Evolutionary conservation across 768 basidiomycete genomes (phyloP), one percentile per base, ranked within the genome.

Genomic region (Rickenella mellea): DNA sequence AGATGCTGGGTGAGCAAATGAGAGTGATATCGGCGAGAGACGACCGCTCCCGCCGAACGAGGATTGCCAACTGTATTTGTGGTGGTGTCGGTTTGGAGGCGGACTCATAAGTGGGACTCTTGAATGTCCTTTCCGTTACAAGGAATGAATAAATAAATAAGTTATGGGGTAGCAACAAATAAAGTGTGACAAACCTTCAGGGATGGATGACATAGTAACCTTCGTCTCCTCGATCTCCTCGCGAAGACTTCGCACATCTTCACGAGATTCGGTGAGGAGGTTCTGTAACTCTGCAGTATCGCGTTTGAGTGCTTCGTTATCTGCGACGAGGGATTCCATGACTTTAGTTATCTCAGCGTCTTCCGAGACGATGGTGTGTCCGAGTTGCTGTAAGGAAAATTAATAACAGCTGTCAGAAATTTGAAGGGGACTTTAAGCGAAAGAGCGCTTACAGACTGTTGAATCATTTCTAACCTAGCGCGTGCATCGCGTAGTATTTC

Each of bases 311-410:
- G 70, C 69, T 50, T 92, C 86, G 51, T 91, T 94, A 52, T 88
- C 86, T 26, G 79, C 76, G 6, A 92, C 89, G 24, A 94, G 68
- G n/a, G 81, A 78, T 56, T 90, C 88, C 11, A 96, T 64, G 10
- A 91, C 78, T 41, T 69, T 65, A 26, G 70, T 77, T 14, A 87
- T 62, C 51, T 85, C 83, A 12, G 71, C 59, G 41, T 80, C 69
- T 37, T 78, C 76, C 9, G 53, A 49, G 15, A 51, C 40, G 11
- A 27, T 30, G 21, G 40, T 42, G 28, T 17, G 37, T 27, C 30
- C 44, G 11, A 45, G 37, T 39, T 52, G 39, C 22, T 24, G 33
- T 37, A 27, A 45, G 32, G 19, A 20, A 15, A 17, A 43, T 42
- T 39, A 33, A 27, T 22, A 30, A 40, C 44, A 35, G 48, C 31